phyloP scores from a whole-genome alignment of 148 eudicot species.

The Polygonum maritimum region DNA sequence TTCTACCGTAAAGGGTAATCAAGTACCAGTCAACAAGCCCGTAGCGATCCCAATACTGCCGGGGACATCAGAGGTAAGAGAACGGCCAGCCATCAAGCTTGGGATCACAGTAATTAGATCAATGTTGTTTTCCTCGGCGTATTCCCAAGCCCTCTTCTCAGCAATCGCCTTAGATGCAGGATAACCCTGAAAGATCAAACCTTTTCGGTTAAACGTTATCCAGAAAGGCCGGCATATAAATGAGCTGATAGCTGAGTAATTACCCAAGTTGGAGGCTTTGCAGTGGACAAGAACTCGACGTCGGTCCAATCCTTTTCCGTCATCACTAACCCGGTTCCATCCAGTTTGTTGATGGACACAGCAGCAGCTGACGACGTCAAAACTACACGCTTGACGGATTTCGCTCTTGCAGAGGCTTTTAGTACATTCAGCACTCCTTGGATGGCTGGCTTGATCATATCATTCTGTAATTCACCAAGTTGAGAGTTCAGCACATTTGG shows the following conservation, averaged over 20 bases:
- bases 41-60: slow-evolving; percentile 43
- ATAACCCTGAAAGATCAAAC: slow-evolving; percentile 35
- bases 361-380: slow-evolving; percentile 73
- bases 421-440: slow-evolving; percentile 49
- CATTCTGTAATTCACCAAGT: slow-evolving; percentile 28
- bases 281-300: slow-evolving; percentile 38
- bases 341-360: slow-evolving; percentile 34
- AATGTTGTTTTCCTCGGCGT: slow-evolving; percentile 47
- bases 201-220: neutral
- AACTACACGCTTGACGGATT: slow-evolving; percentile 47
- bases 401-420: slow-evolving; percentile 36
- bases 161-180: slow-evolving; percentile 54
- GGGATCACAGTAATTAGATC: slow-evolving; percentile 60
- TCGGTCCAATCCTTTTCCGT: slow-evolving; percentile 57
- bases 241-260: neutral
- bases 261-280: slow-evolving; percentile 68
- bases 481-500: neutral
- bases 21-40: slow-evolving; percentile 45
- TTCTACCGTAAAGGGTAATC: neutral
- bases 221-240: neutral
- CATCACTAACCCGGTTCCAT: slow-evolving; percentile 42
- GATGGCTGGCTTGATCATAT: slow-evolving; percentile 64
- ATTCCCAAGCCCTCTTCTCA: slow-evolving; percentile 57
- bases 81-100: slow-evolving; percentile 43
- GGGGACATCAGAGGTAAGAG: slow-evolving; percentile 43